These are phyloP conservation scores for Phaeosphaeriaceae sp. DNA, from an alignment of 2,329 filamentous ascomycete genomes.

Conservation along the genomic window DNA sequence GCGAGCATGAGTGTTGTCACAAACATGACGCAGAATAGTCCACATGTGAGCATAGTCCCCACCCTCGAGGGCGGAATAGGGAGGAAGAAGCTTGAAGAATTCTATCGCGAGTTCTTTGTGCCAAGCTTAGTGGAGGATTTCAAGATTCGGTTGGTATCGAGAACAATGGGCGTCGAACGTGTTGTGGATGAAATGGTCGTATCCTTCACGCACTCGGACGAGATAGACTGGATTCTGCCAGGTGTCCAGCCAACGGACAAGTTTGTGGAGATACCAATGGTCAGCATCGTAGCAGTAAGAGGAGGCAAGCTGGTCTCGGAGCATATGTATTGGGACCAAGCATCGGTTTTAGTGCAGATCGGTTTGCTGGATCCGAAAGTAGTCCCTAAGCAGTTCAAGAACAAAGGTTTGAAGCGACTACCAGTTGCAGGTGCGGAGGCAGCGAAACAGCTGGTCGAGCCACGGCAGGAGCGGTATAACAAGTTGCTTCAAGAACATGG, in stretches of 20 bases:
- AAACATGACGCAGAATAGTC: conserved; percentile 42
- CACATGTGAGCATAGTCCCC: conserved; percentile 49
- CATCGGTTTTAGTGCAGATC: conserved; percentile 63
- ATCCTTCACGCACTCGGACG: conserved; percentile 63
- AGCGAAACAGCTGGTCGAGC: conserved; percentile 52
- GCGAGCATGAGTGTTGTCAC: conserved; percentile 39
- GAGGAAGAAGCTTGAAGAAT: conserved; percentile 52
- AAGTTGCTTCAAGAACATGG: conserved; percentile 46
- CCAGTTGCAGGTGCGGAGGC: conserved; percentile 51
- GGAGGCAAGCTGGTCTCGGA: conserved; percentile 63
- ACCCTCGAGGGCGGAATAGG: conserved; percentile 55
- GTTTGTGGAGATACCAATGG: conserved; percentile 62
- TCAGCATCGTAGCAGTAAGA: conserved; percentile 62
- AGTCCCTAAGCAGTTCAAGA: conserved; percentile 53
- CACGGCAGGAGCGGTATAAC: conserved; percentile 51
- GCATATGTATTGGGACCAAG: conserved; percentile 68
- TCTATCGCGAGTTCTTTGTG: conserved; percentile 65
- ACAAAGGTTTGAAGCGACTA: conserved; percentile 49
- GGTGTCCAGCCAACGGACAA: conserved; percentile 63
- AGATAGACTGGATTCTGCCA: conserved; percentile 65
- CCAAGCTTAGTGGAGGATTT: conserved; percentile 61
- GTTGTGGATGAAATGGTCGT: conserved; percentile 67
- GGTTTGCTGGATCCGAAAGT: conserved; percentile 63
- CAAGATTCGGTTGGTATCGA: conserved; percentile 60
- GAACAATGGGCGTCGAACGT: conserved; percentile 63